phyloP scores from a whole-genome alignment of 2,329 filamentous ascomycete species.

The Paracamarosporium sp. region DNA sequence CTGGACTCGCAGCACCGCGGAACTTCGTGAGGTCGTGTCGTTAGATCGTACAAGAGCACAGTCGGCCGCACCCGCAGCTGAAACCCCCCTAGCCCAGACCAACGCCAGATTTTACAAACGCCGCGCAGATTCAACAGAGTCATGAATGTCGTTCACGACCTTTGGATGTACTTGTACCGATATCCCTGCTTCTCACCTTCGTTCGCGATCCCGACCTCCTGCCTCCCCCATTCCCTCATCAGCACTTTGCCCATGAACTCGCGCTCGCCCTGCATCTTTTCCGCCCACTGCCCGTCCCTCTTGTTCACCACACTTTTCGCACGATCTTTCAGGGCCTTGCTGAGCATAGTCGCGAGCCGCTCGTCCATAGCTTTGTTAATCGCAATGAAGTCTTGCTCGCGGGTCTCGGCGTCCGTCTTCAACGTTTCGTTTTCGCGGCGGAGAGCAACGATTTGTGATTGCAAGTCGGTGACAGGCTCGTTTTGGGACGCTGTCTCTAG shows the following conservation, averaged over 20 bases:
- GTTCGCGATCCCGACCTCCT: slow-evolving; percentile 37
- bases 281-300: slow-evolving; percentile 43
- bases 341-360: slow-evolving; percentile 34
- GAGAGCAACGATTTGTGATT: slow-evolving; percentile 18
- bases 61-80: not conserved
- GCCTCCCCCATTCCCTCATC: slow-evolving; percentile 45
- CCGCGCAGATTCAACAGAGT: not conserved
- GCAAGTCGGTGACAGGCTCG: slow-evolving; percentile 9
- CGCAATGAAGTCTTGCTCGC: slow-evolving; percentile 33
- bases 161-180: slow-evolving; percentile 38
- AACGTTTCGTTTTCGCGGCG: slow-evolving; percentile 27
- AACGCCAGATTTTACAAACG: not conserved
- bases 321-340: slow-evolving; percentile 39
- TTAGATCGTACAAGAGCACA: slow-evolving; percentile 3
- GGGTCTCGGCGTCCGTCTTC: slow-evolving; percentile 22
- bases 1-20: not conserved
- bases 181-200: slow-evolving; percentile 29
- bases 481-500: slow-evolving; percentile 1
- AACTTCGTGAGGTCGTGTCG: not conserved
- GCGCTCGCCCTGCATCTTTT: slow-evolving; percentile 32
- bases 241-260: slow-evolving; percentile 39
- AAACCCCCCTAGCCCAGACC: not conserved
- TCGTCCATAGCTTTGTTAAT: slow-evolving; percentile 43
- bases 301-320: slow-evolving; percentile 36
- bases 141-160: slow-evolving; percentile 5